These are phyloP conservation scores for Colletotrichum sp. DNA, from an alignment of 2,329 filamentous ascomycete species.

Conservation along the genomic window DNA sequence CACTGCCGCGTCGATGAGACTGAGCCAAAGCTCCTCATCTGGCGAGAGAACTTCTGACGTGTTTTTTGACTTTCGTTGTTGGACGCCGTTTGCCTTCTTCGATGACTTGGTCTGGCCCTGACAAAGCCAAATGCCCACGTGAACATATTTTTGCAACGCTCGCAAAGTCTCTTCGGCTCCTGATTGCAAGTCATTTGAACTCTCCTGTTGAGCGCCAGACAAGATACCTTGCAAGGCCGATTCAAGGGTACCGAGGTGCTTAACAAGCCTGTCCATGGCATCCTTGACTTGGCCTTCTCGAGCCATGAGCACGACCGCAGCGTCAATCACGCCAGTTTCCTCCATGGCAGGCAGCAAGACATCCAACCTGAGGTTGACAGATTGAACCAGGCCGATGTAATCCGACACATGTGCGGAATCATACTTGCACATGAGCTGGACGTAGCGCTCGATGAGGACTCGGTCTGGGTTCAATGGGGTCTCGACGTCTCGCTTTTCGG, in stretches of 20 bases:
- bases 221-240: slow-evolving; percentile 79
- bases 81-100: slow-evolving; percentile 46
- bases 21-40: slow-evolving; percentile 65
- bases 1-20: slow-evolving; percentile 64
- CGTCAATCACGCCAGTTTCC: slow-evolving; percentile 87
- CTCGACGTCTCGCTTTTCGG: slow-evolving; percentile 36
- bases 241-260: slow-evolving; percentile 80
- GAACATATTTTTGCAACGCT: slow-evolving; percentile 85
- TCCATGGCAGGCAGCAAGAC: slow-evolving; percentile 87
- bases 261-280: slow-evolving; percentile 85
- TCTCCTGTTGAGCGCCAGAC: slow-evolving; percentile 60
- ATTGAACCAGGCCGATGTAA: slow-evolving; percentile 79
- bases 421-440: slow-evolving; percentile 89
- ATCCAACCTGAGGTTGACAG: slow-evolving; percentile 74
- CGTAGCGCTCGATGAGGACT: slow-evolving; percentile 80
- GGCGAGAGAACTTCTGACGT: slow-evolving; percentile 50
- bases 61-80: slow-evolving; percentile 56
- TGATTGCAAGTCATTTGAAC: slow-evolving; percentile 59
- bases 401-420: slow-evolving; percentile 83
- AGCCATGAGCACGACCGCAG: slow-evolving; percentile 88
- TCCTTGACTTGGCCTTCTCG: slow-evolving; percentile 82
- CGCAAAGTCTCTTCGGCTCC: slow-evolving; percentile 76
- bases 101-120: slow-evolving; percentile 78
- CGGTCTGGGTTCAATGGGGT: slow-evolving; percentile 44
- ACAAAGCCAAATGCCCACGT: slow-evolving; percentile 95